phyloP scores from a whole-genome alignment of 2,329 filamentous ascomycete species.

The Grosmannia serpens region DNA sequence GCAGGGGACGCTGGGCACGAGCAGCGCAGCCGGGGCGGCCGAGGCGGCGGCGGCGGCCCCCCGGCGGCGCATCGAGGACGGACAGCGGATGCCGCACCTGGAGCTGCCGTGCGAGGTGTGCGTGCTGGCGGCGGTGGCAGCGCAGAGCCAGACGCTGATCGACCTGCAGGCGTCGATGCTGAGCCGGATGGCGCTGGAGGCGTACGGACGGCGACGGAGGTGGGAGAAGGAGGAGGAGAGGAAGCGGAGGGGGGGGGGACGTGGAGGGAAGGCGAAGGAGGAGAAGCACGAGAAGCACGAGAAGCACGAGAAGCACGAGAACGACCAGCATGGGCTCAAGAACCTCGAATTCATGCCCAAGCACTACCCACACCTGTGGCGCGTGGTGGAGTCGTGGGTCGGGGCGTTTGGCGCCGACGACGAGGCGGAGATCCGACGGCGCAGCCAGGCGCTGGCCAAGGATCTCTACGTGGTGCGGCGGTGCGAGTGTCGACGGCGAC shows the following conservation, averaged over 20 bases:
- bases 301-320: not conserved
- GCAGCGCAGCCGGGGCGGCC: not conserved
- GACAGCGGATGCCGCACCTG: slow-evolving; percentile 7
- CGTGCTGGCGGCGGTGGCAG: slow-evolving; percentile 36
- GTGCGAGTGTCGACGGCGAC: slow-evolving; percentile 7
- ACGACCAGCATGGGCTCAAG: not conserved
- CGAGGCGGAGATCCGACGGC: slow-evolving; percentile 1
- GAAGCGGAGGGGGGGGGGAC: not conserved
- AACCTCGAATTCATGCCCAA: not conserved
- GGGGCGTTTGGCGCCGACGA: slow-evolving; percentile 12
- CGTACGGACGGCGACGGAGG: not conserved
- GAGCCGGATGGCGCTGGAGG: slow-evolving; percentile 20
- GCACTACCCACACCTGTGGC: slow-evolving; percentile 25
- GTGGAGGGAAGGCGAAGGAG: not conserved
- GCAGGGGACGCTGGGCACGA: slow-evolving; percentile 3
- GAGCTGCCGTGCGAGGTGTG: slow-evolving; percentile 38
- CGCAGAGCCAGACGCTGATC: slow-evolving; percentile 26
- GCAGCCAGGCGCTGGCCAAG: slow-evolving; percentile 1
- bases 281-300: not conserved
- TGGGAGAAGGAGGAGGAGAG: not conserved
- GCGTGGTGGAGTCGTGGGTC: slow-evolving; percentile 34
- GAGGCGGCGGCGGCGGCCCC: not conserved
- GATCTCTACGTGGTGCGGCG: slow-evolving; percentile 4
- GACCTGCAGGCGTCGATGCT: slow-evolving; percentile 34
- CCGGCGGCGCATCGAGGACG: not conserved